phyloP scores from a whole-genome alignment of 2,329 filamentous ascomycete genomes.

The Aspergillus awamori region DNA sequence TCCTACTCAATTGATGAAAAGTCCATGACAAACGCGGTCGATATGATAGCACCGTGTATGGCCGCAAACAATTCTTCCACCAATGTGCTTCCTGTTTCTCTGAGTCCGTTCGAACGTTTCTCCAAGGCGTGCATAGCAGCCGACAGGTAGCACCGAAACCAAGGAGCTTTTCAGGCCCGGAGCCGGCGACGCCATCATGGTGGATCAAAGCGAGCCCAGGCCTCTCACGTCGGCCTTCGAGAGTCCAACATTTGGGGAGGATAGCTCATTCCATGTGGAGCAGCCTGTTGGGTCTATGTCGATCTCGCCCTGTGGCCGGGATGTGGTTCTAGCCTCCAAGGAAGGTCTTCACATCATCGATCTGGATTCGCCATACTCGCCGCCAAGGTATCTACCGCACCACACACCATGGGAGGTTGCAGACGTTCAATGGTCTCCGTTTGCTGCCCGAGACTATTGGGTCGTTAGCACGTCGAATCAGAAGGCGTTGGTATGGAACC shows the following conservation, averaged over 20 bases:
- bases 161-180: slow-evolving; percentile 2
- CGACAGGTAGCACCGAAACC: slow-evolving; percentile 6
- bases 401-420: slow-evolving; percentile 92
- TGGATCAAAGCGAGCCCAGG: slow-evolving; percentile 40
- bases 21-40: slow-evolving; percentile 5
- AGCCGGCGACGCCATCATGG: slow-evolving; percentile 29
- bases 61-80: slow-evolving; percentile 7
- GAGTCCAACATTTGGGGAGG: slow-evolving; percentile 83
- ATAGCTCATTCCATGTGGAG: slow-evolving; percentile 82
- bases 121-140: slow-evolving; percentile 11
- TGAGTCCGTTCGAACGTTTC: slow-evolving; percentile 9
- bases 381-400: slow-evolving; percentile 81
- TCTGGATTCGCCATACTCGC: slow-evolving; percentile 83
- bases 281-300: slow-evolving; percentile 82
- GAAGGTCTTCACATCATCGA: slow-evolving; percentile 91
- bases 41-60: slow-evolving; percentile 21
- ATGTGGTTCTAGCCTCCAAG: slow-evolving; percentile 87
- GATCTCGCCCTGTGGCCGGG: slow-evolving; percentile 87
- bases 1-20: slow-evolving; percentile 14
- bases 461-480: slow-evolving; percentile 93
- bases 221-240: slow-evolving; percentile 66
- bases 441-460: slow-evolving; percentile 87
- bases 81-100: slow-evolving; percentile 16
- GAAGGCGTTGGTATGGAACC: slow-evolving; percentile 90
- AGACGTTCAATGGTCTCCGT: slow-evolving; percentile 96